Conservation (phyloP, 306 rosid species). For the Prunus salicina region DNA sequence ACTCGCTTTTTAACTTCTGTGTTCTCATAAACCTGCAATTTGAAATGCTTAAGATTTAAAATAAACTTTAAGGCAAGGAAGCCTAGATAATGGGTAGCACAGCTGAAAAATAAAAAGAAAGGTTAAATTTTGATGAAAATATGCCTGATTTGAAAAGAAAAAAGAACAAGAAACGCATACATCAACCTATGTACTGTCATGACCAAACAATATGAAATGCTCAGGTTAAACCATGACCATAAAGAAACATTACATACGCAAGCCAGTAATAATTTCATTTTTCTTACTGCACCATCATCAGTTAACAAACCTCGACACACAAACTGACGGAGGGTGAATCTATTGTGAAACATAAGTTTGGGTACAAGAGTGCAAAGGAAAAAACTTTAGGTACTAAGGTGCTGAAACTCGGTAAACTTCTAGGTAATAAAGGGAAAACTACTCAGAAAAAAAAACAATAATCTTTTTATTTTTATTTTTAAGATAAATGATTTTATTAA, state of each 20-base stretch:
- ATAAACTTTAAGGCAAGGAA: background rate
- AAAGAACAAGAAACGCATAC: background rate
- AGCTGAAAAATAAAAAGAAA: background rate
- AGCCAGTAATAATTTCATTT: background rate
- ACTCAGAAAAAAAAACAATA: background rate
- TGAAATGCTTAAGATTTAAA: constrained; percentile 27
- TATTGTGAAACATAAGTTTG: too few species aligned
- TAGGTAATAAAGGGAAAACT: too few species aligned
- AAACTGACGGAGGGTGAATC: too few species aligned
- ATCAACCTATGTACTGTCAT: background rate
- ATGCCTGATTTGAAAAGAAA: background rate
- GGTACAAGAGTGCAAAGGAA: too few species aligned
- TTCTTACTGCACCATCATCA: too few species aligned
- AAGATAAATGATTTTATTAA: too few species aligned
- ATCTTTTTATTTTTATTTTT: too few species aligned
- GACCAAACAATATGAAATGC: background rate
- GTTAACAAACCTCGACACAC: too few species aligned
- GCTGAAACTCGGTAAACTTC: too few species aligned
- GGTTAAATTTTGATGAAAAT: background rate
- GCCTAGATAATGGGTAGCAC: background rate
- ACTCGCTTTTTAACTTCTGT: constrained; percentile 93
- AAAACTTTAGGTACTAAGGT: too few species aligned
- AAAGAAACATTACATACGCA: background rate
- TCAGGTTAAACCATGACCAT: background rate
- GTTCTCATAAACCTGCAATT: constrained; percentile 89